Evolutionary conservation across 371 early-diverging fungal genomes (phyloP), one percentile per base, ranked within the genome.

Genomic region (Mucor irregularis): DNA sequence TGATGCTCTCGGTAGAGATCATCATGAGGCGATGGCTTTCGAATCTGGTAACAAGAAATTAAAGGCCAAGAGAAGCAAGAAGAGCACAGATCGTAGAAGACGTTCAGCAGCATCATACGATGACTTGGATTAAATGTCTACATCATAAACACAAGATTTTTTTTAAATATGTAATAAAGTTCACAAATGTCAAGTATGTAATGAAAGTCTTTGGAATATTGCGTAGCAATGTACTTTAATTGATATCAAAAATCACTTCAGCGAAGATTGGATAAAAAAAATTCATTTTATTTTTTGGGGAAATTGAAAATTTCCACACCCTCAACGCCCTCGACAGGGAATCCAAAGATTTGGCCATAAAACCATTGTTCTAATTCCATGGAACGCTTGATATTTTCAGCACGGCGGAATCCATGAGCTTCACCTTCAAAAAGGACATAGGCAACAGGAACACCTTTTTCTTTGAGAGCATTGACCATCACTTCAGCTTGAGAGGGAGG

Each of bases 1-100:
- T 39, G 99, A 99, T 70, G 88, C 85, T 66, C 71, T 98, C 14
- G 99, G 98, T 3, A 77, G 96, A 56, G 67, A 84, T 14, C 74
- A 93, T 53, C 74, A 81, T 48, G 84, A 87, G 8, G 93, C 93
- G 11, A 73, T 84, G 5, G 74, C 69, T 2, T 86, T 88, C 54
- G 82, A 82, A 43, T 52, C 64, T 43, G 88, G 88, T 29, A 82
- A 76, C 47, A 78, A 78, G 62, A 75, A 67, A 50, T 38, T 62
- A 14, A 74, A 71, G 51, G 44, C 59, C 8, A 61, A 66, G 30
- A 62, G 61, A 50, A 74, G 70, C 42, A 63, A 66, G 38, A 78
- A 78, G 65, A 71, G 70, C 40, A 44, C 60, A 37, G 72, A 71
- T n/a, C 66, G 79, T 46, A 66, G 79, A 69, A 68, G 64, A 55